Evolutionary conservation across 371 early-diverging fungal genomes (phyloP), one percentile per base, ranked within the genome.

Genomic region (Smittium mucronatum): DNA sequence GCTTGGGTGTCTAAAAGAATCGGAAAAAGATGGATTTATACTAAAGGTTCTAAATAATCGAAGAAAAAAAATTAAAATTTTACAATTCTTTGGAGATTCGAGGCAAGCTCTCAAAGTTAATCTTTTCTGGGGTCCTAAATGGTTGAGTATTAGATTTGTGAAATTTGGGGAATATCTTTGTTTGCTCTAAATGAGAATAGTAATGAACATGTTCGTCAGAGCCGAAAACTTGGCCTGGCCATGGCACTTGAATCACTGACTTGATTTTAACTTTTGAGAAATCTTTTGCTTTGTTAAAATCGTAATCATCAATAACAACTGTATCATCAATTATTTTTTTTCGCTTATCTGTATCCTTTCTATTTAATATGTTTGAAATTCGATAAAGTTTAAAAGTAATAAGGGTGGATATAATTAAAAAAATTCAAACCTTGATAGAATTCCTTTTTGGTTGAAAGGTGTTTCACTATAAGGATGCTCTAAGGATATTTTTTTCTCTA

Each of bases 171-270:
- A n/a, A n/a, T n/a, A n/a, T n/a, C n/a, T n/a, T n/a, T n/a, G n/a
- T n/a, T n/a, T n/a, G n/a, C n/a, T n/a, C n/a, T n/a, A n/a, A n/a
- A n/a, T n/a, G 11, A 47, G 47, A 47, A 47, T 5, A 21, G 5
- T 11, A 47, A 47, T 65, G 26, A 2, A 31, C n/a, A 65, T 65
- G 65, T 34, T 65, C 65, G 15, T 33, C 15, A 11, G 34, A 36
- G 5, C 65, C 65, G 36, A 65, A 65, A n/a, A 65, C 34, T 28
- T 65, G 32, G n/a, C 65, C 65, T 65, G 65, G 65, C 65, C 65
- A 65, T 65, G 65, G 65, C n/a, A 36, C 34, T 65, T 31, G 34
- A 33, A 65, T n/a, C 11, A n/a, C 34, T 34, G n/a, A 31, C n/a
- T 34, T 65, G 28, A 5, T 61, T 34, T 65, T 47, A 47, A 47